Percentiles rank a stretch among this genome's conserved stretches.
Evolutionary conservation across 2,329 filamentous ascomycete species (phyloP).

Genomic region (Xylaria sp.): DNA sequence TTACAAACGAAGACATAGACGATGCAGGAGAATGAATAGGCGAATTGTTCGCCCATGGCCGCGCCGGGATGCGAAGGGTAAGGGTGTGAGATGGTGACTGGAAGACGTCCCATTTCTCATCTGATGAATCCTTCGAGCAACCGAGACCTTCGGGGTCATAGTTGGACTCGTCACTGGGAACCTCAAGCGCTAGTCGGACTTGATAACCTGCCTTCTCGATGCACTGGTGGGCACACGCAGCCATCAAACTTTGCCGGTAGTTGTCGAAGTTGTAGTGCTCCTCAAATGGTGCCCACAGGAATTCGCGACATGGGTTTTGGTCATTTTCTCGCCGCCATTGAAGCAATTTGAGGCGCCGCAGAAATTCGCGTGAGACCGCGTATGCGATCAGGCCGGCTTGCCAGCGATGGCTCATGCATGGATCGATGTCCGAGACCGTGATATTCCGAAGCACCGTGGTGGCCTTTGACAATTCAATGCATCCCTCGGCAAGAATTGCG

Average conservation of each 20-base stretch:
- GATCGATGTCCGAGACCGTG: background rate
- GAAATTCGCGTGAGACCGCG: conserved; percentile 24
- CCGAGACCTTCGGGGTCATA: conserved; percentile 14
- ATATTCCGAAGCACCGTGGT: background rate
- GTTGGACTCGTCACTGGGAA: conserved; percentile 22
- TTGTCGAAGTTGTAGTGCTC: conserved; percentile 22
- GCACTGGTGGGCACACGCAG: conserved; percentile 22
- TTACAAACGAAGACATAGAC: background rate
- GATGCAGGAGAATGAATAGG: background rate
- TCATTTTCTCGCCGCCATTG: conserved; percentile 1
- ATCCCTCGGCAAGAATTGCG: conserved; percentile 18
- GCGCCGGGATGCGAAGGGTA: background rate
- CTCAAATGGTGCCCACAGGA: conserved; percentile 23
- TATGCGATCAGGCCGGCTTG: conserved; percentile 24
- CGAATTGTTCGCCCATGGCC: background rate
- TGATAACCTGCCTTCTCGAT: conserved; percentile 22
- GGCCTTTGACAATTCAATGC: conserved; percentile 11
- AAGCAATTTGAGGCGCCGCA: conserved; percentile 25
- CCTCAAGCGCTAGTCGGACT: conserved; percentile 24
- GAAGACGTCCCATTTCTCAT: conserved; percentile 19
- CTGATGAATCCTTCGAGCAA: background rate
- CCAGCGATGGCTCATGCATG: conserved; percentile 9
- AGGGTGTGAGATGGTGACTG: conserved; percentile 6
- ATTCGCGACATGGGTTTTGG: background rate
- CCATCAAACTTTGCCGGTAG: conserved; percentile 22